Conservation (phyloP, 208 protist genomes). For the Acanthamoeba healyi region DNA sequence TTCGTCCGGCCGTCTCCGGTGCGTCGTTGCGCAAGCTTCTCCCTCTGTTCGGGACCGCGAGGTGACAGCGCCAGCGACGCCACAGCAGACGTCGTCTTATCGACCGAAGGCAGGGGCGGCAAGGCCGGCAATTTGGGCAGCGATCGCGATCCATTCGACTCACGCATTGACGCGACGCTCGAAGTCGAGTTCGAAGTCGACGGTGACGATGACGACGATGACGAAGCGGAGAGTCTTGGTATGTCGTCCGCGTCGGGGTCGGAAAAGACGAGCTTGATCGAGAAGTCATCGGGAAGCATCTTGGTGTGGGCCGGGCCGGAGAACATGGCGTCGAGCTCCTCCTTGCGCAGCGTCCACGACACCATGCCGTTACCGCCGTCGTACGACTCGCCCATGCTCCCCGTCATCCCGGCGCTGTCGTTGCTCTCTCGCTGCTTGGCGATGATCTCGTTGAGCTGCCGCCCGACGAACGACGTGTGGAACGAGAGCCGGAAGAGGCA, state of each 20-base stretch:
- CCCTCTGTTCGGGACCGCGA: background rate
- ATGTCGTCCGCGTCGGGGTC: background rate
- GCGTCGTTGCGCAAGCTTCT: background rate
- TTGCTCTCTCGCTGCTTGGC: background rate
- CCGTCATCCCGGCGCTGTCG: background rate
- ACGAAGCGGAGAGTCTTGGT: background rate
- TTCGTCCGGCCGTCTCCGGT: background rate
- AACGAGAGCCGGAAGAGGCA: constrained; percentile 55
- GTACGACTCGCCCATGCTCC: constrained; percentile 32
- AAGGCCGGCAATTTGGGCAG: background rate
- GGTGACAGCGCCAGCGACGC: background rate
- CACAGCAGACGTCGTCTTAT: background rate
- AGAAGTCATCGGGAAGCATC: constrained; percentile 44
- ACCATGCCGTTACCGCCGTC: background rate
- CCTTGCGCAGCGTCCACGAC: constrained; percentile 30
- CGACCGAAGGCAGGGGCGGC: background rate
- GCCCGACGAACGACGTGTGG: constrained; percentile 47
- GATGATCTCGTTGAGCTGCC: constrained; percentile 67
- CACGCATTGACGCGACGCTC: background rate
- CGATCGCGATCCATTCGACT: background rate
- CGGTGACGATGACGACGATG: background rate
- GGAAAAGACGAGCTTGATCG: constrained; percentile 54
- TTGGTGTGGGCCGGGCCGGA: constrained; percentile 60
- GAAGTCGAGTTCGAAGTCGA: background rate
- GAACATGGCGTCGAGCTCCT: constrained; percentile 70